Percentiles rank a stretch among this genome's conserved stretches.
These are phyloP conservation scores for Rubus parviflorus DNA, from an alignment of 306 rosid species.

Conservation along the genomic window DNA sequence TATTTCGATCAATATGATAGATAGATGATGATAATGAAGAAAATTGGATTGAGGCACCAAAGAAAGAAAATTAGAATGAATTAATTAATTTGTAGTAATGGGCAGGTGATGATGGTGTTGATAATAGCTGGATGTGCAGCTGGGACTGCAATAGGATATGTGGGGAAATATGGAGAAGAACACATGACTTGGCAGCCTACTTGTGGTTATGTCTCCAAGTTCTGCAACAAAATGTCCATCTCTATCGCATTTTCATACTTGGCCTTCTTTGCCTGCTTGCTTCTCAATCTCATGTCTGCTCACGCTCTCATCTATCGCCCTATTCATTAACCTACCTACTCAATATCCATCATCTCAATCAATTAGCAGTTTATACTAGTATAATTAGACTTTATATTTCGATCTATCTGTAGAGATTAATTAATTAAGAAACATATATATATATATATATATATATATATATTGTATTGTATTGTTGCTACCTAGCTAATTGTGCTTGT, in stretches of 20 bases:
- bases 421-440: neutral
- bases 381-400: neutral
- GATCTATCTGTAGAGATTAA: neutral
- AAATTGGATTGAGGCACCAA: too few species aligned
- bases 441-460: too few species aligned
- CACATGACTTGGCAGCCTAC: slow-evolving; percentile 53
- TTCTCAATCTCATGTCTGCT: slow-evolving; percentile 42
- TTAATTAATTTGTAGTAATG: neutral
- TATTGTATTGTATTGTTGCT: too few species aligned
- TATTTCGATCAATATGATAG: neutral
- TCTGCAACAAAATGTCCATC: slow-evolving; percentile 48
- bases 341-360: too few species aligned
- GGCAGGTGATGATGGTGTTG: slow-evolving; percentile 53
- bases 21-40: too few species aligned
- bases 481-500: neutral
- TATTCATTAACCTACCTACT: too few species aligned
- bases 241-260: slow-evolving; percentile 50
- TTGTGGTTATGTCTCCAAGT: slow-evolving; percentile 48
- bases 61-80: neutral
- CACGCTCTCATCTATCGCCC: slow-evolving; percentile 27
- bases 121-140: slow-evolving; percentile 69
- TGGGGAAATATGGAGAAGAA: slow-evolving; percentile 56
- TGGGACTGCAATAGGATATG: slow-evolving; percentile 60
- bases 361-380: too few species aligned
- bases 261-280: slow-evolving; percentile 53